phyloP scores from a whole-genome alignment of 192 early-diverging fungal genomes.

The Backusella parvicylindrica region DNA sequence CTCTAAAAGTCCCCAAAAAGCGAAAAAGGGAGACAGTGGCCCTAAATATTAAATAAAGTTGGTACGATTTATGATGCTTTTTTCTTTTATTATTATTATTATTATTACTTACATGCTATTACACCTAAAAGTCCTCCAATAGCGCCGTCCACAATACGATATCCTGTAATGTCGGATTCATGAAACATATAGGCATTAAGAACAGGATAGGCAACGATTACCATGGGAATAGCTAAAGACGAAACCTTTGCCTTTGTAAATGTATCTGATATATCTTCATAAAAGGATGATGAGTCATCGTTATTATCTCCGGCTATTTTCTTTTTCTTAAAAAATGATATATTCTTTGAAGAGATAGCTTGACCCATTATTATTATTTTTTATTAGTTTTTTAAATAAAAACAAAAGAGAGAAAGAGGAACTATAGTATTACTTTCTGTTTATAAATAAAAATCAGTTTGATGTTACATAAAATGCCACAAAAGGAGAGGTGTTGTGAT shows the following conservation, averaged over 20 bases:
- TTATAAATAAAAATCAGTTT: neutral
- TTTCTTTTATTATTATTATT: neutral
- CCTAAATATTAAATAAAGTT: neutral
- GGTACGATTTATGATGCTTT: neutral
- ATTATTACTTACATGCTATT: slow-evolving; percentile 28
- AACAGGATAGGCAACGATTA: slow-evolving; percentile 33
- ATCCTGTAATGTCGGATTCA: slow-evolving; percentile 27
- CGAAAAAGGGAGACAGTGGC: slow-evolving; percentile 30
- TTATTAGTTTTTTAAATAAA: neutral
- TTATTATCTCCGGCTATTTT: neutral
- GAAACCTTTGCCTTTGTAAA: slow-evolving; percentile 34
- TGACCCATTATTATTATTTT: neutral
- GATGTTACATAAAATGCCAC: neutral
- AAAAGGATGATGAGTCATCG: neutral
- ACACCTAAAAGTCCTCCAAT: slow-evolving; percentile 33
- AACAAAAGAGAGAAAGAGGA: neutral
- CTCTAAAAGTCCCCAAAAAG: slow-evolving; percentile 29
- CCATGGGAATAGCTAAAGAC: slow-evolving; percentile 30
- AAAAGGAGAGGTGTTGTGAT: neutral
- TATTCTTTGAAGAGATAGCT: neutral
- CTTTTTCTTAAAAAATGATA: neutral
- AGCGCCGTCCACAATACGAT: slow-evolving; percentile 24
- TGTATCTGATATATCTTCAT: slow-evolving; percentile 24
- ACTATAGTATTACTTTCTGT: neutral
- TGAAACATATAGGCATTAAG: slow-evolving; percentile 30